Conservation (phyloP, 306 rosid species). For the Prunus kanzakura region DNA sequence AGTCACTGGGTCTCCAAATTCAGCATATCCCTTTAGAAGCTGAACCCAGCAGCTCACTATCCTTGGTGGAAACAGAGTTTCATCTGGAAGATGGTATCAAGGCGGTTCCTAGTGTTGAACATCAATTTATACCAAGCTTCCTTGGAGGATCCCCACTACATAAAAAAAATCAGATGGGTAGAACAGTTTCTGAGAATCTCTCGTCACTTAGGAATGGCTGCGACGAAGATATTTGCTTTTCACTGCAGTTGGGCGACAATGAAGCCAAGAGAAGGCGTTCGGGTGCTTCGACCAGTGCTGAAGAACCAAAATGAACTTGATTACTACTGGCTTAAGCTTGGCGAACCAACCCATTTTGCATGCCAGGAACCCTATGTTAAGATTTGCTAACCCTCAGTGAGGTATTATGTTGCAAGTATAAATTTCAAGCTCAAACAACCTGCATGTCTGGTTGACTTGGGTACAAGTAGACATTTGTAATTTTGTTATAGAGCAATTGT, state of each 20-base stretch:
- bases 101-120: slow-evolving; percentile 73
- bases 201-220: slow-evolving; percentile 63
- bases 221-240: slow-evolving; percentile 74
- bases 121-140: slow-evolving; percentile 91
- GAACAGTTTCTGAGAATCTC: slow-evolving; percentile 59
- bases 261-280: slow-evolving; percentile 93
- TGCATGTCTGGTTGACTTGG: slow-evolving; percentile 8
- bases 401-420: slow-evolving; percentile 22
- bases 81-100: slow-evolving; percentile 67
- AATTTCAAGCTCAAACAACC: slow-evolving; percentile 24
- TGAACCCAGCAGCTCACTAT: slow-evolving; percentile 47
- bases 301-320: slow-evolving; percentile 49
- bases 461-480: not conserved
- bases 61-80: slow-evolving; percentile 60
- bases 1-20: slow-evolving; percentile 85
- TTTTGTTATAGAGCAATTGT: slow-evolving; percentile 13
- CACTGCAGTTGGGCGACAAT: slow-evolving; percentile 87
- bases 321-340: slow-evolving; percentile 23
- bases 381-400: slow-evolving; percentile 19
- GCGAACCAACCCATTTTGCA: slow-evolving; percentile 19
- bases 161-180: slow-evolving; percentile 40
- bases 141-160: slow-evolving; percentile 62
- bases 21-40: slow-evolving; percentile 72
- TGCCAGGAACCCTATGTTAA: not conserved
- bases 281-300: slow-evolving; percentile 66